Evolutionary conservation across 257 asterid genomes (phyloP).

Genomic region (Fraxinus excelsior): DNA sequence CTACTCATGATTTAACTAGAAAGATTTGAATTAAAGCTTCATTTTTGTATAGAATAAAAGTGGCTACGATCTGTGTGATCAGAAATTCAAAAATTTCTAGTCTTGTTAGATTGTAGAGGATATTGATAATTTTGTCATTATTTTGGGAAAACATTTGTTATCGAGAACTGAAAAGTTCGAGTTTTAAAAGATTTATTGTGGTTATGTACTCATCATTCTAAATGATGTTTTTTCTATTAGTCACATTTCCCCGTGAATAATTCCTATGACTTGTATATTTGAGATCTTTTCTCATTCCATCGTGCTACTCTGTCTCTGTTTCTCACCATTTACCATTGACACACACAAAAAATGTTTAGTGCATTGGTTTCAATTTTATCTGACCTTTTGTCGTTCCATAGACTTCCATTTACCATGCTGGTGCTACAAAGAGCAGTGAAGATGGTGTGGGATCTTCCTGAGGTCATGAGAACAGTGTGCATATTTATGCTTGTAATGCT

Average conservation of each 20-base stretch:
- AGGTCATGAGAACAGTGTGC: constrained; percentile 68
- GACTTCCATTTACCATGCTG: constrained; percentile 98
- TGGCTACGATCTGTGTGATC: background rate
- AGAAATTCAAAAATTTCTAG: background rate
- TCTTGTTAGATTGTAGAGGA: background rate
- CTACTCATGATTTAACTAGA: background rate
- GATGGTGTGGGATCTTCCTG: constrained; percentile 85
- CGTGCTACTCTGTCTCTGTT: background rate
- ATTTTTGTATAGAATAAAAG: no score
- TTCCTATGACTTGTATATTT: no score
- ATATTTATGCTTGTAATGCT: constrained; percentile 77
- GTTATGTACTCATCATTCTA: no score
- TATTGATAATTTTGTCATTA: no score
- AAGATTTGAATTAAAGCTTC: background rate
- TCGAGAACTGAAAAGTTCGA: no score
- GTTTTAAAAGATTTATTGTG: no score
- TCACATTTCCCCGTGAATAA: no score
- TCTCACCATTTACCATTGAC: background rate
- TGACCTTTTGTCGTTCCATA: constrained; percentile 28
- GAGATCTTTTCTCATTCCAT: no score
- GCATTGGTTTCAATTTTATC: background rate
- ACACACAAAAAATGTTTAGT: background rate
- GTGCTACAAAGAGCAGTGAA: constrained; percentile 83
- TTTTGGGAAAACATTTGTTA: background rate
- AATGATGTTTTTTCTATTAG: no score